Conservation (phyloP, 805 yeast genomes). For the Lipomyces yamadae region DNA sequence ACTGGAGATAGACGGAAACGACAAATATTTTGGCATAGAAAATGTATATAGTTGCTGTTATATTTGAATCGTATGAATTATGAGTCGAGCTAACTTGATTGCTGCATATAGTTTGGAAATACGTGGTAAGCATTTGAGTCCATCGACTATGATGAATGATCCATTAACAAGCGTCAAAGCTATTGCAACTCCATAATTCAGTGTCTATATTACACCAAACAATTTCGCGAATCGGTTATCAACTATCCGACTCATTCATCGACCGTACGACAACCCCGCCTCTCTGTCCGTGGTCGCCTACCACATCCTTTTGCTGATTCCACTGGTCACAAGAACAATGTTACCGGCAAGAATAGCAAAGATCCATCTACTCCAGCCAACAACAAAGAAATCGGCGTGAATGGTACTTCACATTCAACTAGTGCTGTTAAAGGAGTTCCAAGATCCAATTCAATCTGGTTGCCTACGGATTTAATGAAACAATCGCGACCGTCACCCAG, state of each 20-base stretch:
- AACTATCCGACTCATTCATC: conserved; percentile 50
- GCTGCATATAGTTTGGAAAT: conserved; percentile 58
- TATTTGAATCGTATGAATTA: background rate
- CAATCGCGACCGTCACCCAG: background rate
- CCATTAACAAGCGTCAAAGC: conserved; percentile 39
- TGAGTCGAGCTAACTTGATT: background rate
- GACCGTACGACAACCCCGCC: conserved; percentile 29
- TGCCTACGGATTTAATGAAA: conserved; percentile 6
- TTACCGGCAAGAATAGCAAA: background rate
- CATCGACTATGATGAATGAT: conserved; percentile 36
- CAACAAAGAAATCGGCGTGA: background rate
- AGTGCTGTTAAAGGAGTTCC: background rate
- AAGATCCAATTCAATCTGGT: background rate
- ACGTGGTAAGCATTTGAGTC: conserved; percentile 58
- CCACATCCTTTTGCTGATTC: conserved; percentile 21
- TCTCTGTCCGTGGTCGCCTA: conserved; percentile 19
- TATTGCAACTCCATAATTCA: conserved; percentile 93
- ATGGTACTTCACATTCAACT: background rate
- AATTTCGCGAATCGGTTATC: conserved; percentile 65
- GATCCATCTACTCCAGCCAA: background rate
- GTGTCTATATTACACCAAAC: conserved; percentile 74
- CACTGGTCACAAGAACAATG: background rate
- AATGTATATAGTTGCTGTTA: conserved; percentile 38
- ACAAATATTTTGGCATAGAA: conserved; percentile 51
- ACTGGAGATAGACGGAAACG: conserved; percentile 29